Evolutionary conservation across 129 eudicot species (phyloP), one percentile per base, ranked within the genome.

Genomic region (Rutidosis leptorrhynchoides): DNA sequence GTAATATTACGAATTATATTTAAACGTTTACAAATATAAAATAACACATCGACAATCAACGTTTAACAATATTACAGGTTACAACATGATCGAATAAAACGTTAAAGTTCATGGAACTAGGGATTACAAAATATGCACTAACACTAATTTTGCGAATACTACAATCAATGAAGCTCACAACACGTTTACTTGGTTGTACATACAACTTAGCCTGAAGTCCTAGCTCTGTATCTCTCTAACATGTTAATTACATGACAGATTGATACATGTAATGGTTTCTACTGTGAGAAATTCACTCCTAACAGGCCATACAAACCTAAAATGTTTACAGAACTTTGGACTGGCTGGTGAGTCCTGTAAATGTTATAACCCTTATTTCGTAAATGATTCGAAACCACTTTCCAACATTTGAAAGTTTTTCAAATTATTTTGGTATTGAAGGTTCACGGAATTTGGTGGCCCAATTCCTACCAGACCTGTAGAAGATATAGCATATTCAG

Each of bases 271-370:
- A 92, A 92, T 80, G 98, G 96, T 24, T 92, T 92, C 82, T 92
- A 92, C 82, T 92, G 98, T 63, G 95, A 92, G 63, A 76, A 71
- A 7, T 92, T 85, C 65, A 68, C 40, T 32, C 98, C 98, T 4
- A 88, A 92, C 80, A 85, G 74, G 66, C 80, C 87, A 45, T 71
- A 82, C 57, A 92, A 92, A 32, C 98, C 98, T 10, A 92, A 92
- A 74, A 92, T 92, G 98, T 92, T 75, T 71, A 92, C 98, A 12
- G 98, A 92, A 81, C 74, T 72, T 67, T 92, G 98, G 98, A 81
- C 85, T 83, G 98, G 96, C 69, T 92, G 98, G 98, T 92, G 78
- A 76, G 81, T 70, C 76, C 73, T 70, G 68, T 74, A 58, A 40
- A 66, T 67, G 7, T 66, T 40, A 16, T 72, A 62, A 56, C 52